Conservation (phyloP, 768 basidiomycete species). For the Pluteus cervinus region DNA sequence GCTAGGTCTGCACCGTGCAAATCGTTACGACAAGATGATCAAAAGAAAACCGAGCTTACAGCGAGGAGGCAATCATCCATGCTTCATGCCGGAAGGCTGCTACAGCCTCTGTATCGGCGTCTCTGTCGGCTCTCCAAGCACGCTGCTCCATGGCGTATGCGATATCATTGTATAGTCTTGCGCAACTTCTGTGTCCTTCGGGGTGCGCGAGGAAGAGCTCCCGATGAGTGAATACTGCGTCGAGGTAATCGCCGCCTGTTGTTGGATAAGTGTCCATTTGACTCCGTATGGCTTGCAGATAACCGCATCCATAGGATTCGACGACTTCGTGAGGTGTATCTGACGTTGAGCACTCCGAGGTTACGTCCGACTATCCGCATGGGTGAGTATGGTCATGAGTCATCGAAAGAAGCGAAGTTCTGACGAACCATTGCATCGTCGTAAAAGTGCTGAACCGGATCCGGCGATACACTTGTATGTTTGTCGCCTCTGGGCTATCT, state of each 20-base stretch:
- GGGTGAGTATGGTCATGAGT: neutral
- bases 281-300: slow-evolving; percentile 52
- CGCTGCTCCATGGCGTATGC: slow-evolving; percentile 58
- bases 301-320: slow-evolving; percentile 50
- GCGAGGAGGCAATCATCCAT: slow-evolving; percentile 42
- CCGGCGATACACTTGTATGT: no score
- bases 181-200: slow-evolving; percentile 57
- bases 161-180: slow-evolving; percentile 57
- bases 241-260: slow-evolving; percentile 71
- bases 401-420: neutral
- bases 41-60: slow-evolving; percentile 17
- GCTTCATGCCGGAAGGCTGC: slow-evolving; percentile 67
- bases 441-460: no score
- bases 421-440: no score
- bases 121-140: slow-evolving; percentile 66
- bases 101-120: slow-evolving; percentile 65
- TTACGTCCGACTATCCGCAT: slow-evolving; percentile 37
- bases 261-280: slow-evolving; percentile 51
- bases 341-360: slow-evolving; percentile 38
- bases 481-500: no score
- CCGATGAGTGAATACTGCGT: slow-evolving; percentile 74
- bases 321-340: slow-evolving; percentile 31
- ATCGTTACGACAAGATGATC: neutral
- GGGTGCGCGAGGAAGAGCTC: slow-evolving; percentile 61
- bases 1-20: slow-evolving; percentile 3